Evolutionary conservation across 192 early-diverging fungal species (phyloP), one percentile per base, ranked within the genome.

Genomic region (Podila clonocystis): DNA sequence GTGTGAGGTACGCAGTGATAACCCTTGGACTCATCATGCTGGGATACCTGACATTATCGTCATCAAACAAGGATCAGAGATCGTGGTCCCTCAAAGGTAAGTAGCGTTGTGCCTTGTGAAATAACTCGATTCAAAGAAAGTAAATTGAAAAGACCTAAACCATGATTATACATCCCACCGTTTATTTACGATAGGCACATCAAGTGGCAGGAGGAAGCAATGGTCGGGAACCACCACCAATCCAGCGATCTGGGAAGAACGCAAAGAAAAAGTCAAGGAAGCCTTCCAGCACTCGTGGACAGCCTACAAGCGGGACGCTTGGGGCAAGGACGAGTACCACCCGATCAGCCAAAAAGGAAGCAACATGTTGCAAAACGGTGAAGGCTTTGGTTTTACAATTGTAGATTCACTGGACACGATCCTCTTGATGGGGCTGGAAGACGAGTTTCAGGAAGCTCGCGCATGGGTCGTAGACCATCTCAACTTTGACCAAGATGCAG

Each of bases 381-480:
- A 73, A 17, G 85, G 88, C 50, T 88, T 94, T 80, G 93, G 93
- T 9, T 86, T 97, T 34, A 95, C 93, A 8, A 89, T 97, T 63
- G 82, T 96, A 6, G 97, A 98, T 71, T 85, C 94, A 4, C 82
- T 97, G 20, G 96, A 97, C 70, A 95, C 96, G 11, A 87, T 96
- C 20, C 79, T 89, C 19, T 75, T 97, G 36, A 94, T 97, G 91
- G 91, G 86, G 19, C 83, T 95, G 50, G 85, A 84, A 1, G 83
- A 91, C 9, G 95, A 97, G 65, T 97, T 94, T 71, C 57, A 83
- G 15, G 84, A 91, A 63, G 94, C 92, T 9, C 85, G 88, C 20
- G 82, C 78, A 49, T 93, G 90, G 90, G 88, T 97, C 13, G 63
- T 58, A 0, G 85, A 71, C 3, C 74, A 82, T 26, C 72, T 97